A percentile compares a stretch with the other conserved stretches of the same genome.
Evolutionary conservation across 163 green algal species (phyloP).

Genomic region (Chlamydomonas reinhardtii): DNA sequence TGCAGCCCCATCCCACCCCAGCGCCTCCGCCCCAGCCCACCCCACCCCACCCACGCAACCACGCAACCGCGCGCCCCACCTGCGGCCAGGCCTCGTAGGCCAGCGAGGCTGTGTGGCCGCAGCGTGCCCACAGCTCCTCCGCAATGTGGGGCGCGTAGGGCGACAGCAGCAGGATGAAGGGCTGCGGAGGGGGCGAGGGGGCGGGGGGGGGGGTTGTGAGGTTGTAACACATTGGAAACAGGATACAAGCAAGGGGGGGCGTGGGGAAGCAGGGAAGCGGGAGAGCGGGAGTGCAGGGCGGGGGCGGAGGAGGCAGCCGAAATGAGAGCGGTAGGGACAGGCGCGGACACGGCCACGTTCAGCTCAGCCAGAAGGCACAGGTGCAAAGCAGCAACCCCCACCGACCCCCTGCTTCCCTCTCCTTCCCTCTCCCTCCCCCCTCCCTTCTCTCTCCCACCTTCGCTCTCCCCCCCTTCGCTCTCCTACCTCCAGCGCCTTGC

Average conservation of each 20-base stretch:
- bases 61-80: neutral
- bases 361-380: too few species aligned
- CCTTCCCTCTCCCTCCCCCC: neutral
- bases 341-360: too few species aligned
- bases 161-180: conserved; percentile 94
- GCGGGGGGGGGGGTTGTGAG: neutral
- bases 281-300: too few species aligned
- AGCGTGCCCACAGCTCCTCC: conserved; percentile 91
- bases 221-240: too few species aligned
- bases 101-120: conserved; percentile 75
- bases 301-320: neutral
- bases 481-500: conserved; percentile 47
- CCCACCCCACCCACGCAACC: too few species aligned
- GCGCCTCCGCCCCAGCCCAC: too few species aligned
- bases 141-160: conserved; percentile 97
- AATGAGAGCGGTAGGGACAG: too few species aligned
- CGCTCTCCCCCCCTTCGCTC: neutral
- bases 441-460: too few species aligned
- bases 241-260: too few species aligned
- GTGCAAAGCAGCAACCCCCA: too few species aligned
- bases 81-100: conserved; percentile 94
- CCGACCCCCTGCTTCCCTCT: neutral
- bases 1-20: too few species aligned
- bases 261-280: too few species aligned
- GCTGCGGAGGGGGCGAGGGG: conserved; percentile 42